Percentiles rank a stretch among this genome's conserved stretches.
Conservation (phyloP, 768 basidiomycete species). For the Bullera alba region DNA sequence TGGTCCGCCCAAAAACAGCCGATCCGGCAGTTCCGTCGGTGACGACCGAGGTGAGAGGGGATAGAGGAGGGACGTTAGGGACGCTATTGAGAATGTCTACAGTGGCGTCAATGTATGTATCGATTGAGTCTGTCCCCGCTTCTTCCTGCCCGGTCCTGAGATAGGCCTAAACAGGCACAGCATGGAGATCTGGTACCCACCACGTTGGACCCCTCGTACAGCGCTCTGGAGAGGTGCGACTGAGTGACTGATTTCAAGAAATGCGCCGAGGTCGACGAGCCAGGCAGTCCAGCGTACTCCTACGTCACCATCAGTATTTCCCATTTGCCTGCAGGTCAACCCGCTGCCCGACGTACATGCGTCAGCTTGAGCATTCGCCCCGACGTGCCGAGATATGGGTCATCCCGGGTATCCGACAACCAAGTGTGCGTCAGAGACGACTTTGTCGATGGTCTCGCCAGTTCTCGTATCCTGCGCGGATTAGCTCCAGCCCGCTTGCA, state of each 20-base stretch:
- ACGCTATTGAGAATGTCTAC: slow-evolving; percentile 69
- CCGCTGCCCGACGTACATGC: slow-evolving; percentile 39
- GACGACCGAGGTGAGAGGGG: slow-evolving; percentile 52
- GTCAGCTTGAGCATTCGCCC: slow-evolving; percentile 61
- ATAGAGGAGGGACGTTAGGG: slow-evolving; percentile 64
- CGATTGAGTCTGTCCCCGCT: too few relatives aligned
- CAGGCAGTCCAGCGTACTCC: slow-evolving; percentile 70
- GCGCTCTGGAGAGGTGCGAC: slow-evolving; percentile 56
- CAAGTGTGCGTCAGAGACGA: slow-evolving; percentile 75
- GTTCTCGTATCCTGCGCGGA: slow-evolving; percentile 63
- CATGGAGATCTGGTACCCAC: slow-evolving; percentile 26
- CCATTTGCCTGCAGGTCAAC: neutral
- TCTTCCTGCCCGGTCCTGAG: neutral
- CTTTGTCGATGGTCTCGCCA: slow-evolving; percentile 73
- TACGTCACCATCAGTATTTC: slow-evolving; percentile 14
- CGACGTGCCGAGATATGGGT: slow-evolving; percentile 56
- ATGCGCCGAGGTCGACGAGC: slow-evolving; percentile 54
- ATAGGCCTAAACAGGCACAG: slow-evolving; percentile 1
- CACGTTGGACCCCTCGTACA: slow-evolving; percentile 59
- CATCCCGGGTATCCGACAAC: slow-evolving; percentile 68
- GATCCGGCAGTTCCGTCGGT: slow-evolving; percentile 53
- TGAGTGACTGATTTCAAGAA: slow-evolving; percentile 70
- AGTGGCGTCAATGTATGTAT: too few relatives aligned
- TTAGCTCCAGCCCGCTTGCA: slow-evolving; percentile 2
- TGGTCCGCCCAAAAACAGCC: slow-evolving; percentile 90